phyloP scores from a whole-genome alignment of 306 rosid genomes.

The Inga leiocalycina region DNA sequence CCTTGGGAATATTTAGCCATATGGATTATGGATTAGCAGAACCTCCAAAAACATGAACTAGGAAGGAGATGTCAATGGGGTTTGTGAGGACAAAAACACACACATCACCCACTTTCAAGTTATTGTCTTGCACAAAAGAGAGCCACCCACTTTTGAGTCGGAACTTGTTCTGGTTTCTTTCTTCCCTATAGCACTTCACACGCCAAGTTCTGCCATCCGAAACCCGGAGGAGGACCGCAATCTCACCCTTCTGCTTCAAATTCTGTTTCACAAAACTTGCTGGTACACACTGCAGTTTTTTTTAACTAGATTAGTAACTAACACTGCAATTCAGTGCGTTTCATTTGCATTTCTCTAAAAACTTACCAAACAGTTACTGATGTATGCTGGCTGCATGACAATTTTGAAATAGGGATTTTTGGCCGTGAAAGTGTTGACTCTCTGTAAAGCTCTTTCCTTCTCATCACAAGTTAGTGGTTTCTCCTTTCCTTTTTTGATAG shows the following conservation, averaged over 20 bases:
- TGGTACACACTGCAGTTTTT: background rate
- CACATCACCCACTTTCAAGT: constrained; percentile 20
- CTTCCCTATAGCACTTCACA: background rate
- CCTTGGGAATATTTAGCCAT: background rate
- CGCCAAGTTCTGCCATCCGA: constrained; percentile 6
- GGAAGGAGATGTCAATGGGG: background rate
- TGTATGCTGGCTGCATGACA: constrained; percentile 6
- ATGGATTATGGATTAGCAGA: background rate
- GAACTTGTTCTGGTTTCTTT: background rate
- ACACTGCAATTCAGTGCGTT: background rate
- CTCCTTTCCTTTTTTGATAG: background rate
- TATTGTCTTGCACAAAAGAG: background rate
- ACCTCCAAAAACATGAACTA: constrained; percentile 5
- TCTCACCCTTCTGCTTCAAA: background rate
- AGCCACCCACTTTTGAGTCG: background rate
- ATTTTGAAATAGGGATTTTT: constrained; percentile 11
- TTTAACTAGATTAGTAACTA: background rate
- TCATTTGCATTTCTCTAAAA: background rate
- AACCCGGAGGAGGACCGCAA: background rate
- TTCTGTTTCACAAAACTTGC: background rate
- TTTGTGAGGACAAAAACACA: constrained; percentile 4
- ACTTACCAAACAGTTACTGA: background rate
- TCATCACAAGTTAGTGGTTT: background rate
- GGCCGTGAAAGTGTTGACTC: constrained; percentile 1
- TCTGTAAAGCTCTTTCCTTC: constrained; percentile 1